Percentiles rank a stretch among this genome's conserved stretches.
These are phyloP conservation scores for Phycomyces nitens DNA, from an alignment of 192 early-diverging fungal species.

Conservation along the genomic window DNA sequence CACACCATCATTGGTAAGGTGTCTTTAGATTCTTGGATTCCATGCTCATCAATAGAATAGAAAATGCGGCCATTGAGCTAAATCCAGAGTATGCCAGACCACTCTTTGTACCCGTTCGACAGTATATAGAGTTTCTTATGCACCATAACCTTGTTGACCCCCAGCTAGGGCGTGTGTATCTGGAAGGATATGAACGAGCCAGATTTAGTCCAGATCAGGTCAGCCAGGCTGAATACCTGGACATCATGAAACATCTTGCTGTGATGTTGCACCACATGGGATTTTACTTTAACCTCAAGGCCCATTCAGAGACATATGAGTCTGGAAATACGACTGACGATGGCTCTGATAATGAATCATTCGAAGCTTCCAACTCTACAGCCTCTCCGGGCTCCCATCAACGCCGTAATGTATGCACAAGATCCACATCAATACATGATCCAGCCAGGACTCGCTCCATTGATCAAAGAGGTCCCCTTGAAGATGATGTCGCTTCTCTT, in stretches of 20 bases:
- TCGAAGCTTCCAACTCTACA: neutral
- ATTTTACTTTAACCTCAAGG: constrained; percentile 28
- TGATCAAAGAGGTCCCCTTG: neutral
- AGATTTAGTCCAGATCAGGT: constrained; percentile 43
- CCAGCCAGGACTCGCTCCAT: neutral
- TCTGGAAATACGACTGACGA: neutral
- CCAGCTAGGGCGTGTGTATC: constrained; percentile 46
- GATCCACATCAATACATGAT: neutral
- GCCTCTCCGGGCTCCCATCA: neutral
- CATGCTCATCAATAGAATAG: constrained; percentile 21
- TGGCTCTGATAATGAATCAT: no score
- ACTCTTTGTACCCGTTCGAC: constrained; percentile 45
- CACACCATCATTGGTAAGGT: constrained; percentile 49
- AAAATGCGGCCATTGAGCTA: constrained; percentile 41
- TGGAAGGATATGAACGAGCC: constrained; percentile 55
- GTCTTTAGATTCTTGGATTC: neutral
- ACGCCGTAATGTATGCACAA: neutral
- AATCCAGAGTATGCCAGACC: constrained; percentile 39
- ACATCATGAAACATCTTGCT: constrained; percentile 48
- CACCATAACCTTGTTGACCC: constrained; percentile 41
- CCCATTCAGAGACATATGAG: neutral
- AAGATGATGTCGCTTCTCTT: neutral
- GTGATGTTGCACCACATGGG: constrained; percentile 46
- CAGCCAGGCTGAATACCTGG: constrained; percentile 45
- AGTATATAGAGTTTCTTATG: constrained; percentile 51